Percentiles rank a stretch among this genome's conserved stretches.
These are phyloP conservation scores for Phytopythium boreale DNA, from an alignment of 352 stramenopile genomes.

Conservation along the genomic window DNA sequence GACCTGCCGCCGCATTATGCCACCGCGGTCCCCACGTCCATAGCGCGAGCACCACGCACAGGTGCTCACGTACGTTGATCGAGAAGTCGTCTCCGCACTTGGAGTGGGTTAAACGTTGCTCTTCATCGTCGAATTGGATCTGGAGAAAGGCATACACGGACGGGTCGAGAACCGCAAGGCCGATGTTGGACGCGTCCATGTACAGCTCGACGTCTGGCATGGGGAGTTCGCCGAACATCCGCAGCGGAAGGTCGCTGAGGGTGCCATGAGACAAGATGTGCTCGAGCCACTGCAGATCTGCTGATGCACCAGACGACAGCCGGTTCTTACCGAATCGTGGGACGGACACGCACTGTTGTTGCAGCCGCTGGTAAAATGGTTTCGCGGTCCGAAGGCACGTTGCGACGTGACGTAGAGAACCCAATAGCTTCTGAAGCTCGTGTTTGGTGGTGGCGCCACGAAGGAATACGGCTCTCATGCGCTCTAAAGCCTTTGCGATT, in stretches of 20 bases:
- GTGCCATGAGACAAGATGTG: conserved; percentile 2
- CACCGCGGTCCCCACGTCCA: conserved; percentile 19
- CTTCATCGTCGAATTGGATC: too few relatives aligned
- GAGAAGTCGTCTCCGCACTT: too few relatives aligned
- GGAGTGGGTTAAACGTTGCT: too few relatives aligned
- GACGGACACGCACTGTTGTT: conserved; percentile 4
- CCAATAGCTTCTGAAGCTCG: too few relatives aligned
- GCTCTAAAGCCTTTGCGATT: conserved; percentile 10
- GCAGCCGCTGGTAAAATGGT: conserved; percentile 17
- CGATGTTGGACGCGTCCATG: too few relatives aligned
- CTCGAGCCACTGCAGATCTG: background rate
- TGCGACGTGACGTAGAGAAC: conserved; percentile 19
- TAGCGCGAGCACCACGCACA: conserved; percentile 18
- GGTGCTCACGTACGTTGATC: conserved; percentile 30
- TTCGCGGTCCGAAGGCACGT: conserved; percentile 15
- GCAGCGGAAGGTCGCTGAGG: conserved; percentile 7
- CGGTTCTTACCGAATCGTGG: conserved; percentile 2
- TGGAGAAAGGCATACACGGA: too few relatives aligned
- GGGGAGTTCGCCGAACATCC: too few relatives aligned
- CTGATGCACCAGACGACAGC: background rate
- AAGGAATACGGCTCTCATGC: conserved; percentile 9
- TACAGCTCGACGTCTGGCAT: too few relatives aligned
- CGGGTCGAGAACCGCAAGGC: too few relatives aligned
- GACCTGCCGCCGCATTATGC: background rate
- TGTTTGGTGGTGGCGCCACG: too few relatives aligned